Base-by-base conservation (phyloP, 2,329 filamentous ascomycete genomes). In the Fusarium ambrosium region DNA sequence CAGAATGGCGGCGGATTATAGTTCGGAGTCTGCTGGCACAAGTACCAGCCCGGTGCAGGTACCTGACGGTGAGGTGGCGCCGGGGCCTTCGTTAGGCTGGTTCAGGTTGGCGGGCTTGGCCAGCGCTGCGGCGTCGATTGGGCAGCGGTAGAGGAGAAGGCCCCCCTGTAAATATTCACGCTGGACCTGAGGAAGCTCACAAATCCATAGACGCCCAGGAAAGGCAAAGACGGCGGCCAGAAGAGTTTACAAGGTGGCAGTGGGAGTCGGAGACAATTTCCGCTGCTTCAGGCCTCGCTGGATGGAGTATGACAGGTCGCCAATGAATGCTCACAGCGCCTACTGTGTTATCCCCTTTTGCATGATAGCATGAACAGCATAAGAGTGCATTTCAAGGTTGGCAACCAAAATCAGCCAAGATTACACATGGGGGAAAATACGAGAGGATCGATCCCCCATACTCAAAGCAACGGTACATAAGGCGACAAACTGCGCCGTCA, bases 41-140 rank as follows among this genome's bases (percentile, higher is more conserved):
- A 43, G 77, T 79, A 76, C 67, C 66, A 22, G 43, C 48, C 32
- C 60, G 67, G 62, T 55, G 39, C 51, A 71, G 67, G 61, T 78
- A 79, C 77, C 62, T 76, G 66, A 75, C 65, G 66, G 77, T 75
- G 71, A 74, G 73, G 51, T 72, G 64, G 45, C 63, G 66, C 64
- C 68, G 68, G 64, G 66, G 65, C 53, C 60, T 48, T 66, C 51
- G 59, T 75, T 78, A 79, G 75, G 70, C 73, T 79, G 74, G 76
- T 79, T 79, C 77, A 79, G 75, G 77, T 79, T 74, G 76, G 71
- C 70, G 69, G 73, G 62, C 73, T 76, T 77, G 77, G 71, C 69
- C 69, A 69, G 51, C 62, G 67, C 74, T 60, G 48, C 68, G 48
- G 41, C 68, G 51, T 66, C 69, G 73, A 72, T 76, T 74, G 75